Percentiles rank a stretch among this genome's conserved stretches.
phyloP scores from a whole-genome alignment of 345 rosid species.

The Bruguiera parviflora region DNA sequence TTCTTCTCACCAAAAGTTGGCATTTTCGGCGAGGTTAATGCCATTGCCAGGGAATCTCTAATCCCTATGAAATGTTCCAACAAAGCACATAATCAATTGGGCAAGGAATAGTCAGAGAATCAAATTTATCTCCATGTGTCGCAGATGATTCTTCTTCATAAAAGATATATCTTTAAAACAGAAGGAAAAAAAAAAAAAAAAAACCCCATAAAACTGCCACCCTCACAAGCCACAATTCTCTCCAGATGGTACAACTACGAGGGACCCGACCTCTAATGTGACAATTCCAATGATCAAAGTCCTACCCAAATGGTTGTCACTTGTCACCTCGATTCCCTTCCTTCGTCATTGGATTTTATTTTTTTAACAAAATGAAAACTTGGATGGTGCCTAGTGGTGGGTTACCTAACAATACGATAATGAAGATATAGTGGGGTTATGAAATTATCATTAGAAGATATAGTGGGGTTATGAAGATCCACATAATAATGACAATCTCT shows the following conservation, averaged over 20 bases:
- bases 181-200: no score
- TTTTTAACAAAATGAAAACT: constrained; percentile 4
- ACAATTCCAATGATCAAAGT: constrained; percentile 6
- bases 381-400: constrained; percentile 14
- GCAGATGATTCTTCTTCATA: background rate
- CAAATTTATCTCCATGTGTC: background rate
- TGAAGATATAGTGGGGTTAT: constrained; percentile 21
- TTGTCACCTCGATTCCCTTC: background rate
- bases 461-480: no score
- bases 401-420: constrained; percentile 28
- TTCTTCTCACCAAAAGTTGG: background rate
- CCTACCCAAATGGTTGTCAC: background rate
- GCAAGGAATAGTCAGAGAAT: background rate
- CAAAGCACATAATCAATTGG: background rate
- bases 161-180: background rate
- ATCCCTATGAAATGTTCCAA: background rate
- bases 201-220: background rate
- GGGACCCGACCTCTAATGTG: background rate
- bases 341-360: constrained; percentile 12
- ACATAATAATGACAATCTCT: constrained; percentile 15
- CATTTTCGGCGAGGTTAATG: background rate
- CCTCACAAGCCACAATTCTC: no score
- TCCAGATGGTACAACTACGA: no score
- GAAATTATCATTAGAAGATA: constrained; percentile 15
- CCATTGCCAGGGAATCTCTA: constrained; percentile 7